Percentiles rank a stretch among this genome's conserved stretches.
These are phyloP conservation scores for Incumbomyces lentus DNA, from an alignment of 2,329 filamentous ascomycete species.

Conservation along the genomic window DNA sequence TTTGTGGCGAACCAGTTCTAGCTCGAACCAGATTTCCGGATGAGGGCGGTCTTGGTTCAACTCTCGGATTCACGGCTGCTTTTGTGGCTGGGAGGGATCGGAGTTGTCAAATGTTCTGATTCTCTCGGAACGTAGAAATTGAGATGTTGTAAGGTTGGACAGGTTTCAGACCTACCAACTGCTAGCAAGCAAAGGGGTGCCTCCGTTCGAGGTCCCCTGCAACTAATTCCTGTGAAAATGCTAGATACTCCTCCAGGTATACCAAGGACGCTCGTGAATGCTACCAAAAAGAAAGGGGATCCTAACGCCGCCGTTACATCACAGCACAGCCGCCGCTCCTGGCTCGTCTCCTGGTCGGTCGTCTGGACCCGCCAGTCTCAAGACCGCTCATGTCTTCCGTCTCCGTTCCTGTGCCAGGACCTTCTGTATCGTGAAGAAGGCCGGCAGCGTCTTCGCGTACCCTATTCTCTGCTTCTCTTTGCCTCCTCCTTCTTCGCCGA, in stretches of 20 bases:
- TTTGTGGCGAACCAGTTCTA: no score
- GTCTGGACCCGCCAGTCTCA: slow-evolving; percentile 16
- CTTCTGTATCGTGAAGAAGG: slow-evolving; percentile 16
- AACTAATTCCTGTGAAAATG: background rate
- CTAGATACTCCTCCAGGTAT: background rate
- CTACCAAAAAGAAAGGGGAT: background rate
- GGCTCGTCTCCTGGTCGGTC: slow-evolving; percentile 46
- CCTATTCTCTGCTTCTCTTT: slow-evolving; percentile 68
- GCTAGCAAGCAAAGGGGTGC: no score
- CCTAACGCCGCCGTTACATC: slow-evolving; percentile 43
- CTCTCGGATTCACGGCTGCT: no score
- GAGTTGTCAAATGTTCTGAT: background rate
- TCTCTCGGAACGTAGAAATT: background rate
- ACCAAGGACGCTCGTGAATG: background rate
- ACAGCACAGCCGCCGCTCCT: slow-evolving; percentile 54
- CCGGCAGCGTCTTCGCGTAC: slow-evolving; percentile 72
- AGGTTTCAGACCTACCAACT: no score
- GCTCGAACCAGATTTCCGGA: no score
- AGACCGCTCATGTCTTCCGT: slow-evolving; percentile 23
- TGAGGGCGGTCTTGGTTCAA: no score
- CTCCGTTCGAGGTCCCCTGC: no score
- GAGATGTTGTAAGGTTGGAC: background rate
- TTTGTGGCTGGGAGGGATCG: no score
- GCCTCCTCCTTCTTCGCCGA: slow-evolving; percentile 62
- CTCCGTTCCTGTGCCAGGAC: slow-evolving; percentile 22